phyloP scores from a whole-genome alignment of 192 early-diverging fungal genomes.

The Backusella australiensis region DNA sequence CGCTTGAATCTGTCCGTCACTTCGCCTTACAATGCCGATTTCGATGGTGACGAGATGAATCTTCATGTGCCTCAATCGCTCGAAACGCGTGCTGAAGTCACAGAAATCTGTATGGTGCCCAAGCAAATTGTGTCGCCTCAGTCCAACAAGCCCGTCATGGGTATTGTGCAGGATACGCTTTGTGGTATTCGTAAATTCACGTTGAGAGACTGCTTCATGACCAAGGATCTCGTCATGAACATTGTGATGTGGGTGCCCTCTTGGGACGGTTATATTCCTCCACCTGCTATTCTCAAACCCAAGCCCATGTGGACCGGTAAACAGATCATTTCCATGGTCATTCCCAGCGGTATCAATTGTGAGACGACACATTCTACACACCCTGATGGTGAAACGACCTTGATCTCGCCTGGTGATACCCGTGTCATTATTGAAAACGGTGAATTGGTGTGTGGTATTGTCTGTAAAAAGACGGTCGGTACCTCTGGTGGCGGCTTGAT shows the following conservation, averaged over 20 bases:
- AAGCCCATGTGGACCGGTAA: slow-evolving; percentile 98
- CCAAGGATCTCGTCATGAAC: slow-evolving; percentile 90
- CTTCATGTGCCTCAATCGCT: slow-evolving; percentile 97
- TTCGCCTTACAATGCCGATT: slow-evolving; percentile 98
- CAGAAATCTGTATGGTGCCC: slow-evolving; percentile 97
- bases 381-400: slow-evolving; percentile 74
- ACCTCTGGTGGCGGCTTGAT: slow-evolving; percentile 82
- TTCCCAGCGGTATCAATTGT: slow-evolving; percentile 92
- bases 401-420: slow-evolving; percentile 87
- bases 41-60: slow-evolving; percentile 99
- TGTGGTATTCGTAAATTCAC: slow-evolving; percentile 96
- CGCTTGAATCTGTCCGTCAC: slow-evolving; percentile 96
- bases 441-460: slow-evolving; percentile 88
- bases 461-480: slow-evolving; percentile 95
- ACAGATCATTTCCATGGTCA: slow-evolving; percentile 92
- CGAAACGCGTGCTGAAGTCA: slow-evolving; percentile 93
- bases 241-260: slow-evolving; percentile 94
- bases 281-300: slow-evolving; percentile 94
- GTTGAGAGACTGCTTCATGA: slow-evolving; percentile 86
- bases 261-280: slow-evolving; percentile 93
- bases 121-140: slow-evolving; percentile 96
- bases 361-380: slow-evolving; percentile 71
- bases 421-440: slow-evolving; percentile 91
- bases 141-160: slow-evolving; percentile 98
- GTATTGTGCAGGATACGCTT: slow-evolving; percentile 99